A percentile compares a stretch with the other conserved stretches of the same genome.
These are phyloP conservation scores for Coemansia sp. DNA, from an alignment of 192 early-diverging fungal genomes.

Conservation along the genomic window DNA sequence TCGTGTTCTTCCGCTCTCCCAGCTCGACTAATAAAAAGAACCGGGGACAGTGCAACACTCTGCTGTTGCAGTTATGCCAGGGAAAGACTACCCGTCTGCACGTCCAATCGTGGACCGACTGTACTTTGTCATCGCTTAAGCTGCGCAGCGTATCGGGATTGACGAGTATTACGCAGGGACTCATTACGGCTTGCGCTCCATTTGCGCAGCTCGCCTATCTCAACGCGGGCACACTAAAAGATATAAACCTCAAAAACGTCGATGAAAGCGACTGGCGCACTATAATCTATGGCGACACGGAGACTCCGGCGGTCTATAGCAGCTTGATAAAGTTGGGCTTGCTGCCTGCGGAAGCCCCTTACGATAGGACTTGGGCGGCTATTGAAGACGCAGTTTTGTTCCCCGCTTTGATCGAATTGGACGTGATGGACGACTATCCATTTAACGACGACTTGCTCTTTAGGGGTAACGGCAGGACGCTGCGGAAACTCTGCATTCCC, in stretches of 20 bases:
- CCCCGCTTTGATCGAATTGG: not conserved
- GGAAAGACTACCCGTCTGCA: not conserved
- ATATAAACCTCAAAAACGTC: not conserved
- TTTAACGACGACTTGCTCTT: slow-evolving; percentile 9
- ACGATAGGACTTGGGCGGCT: not conserved
- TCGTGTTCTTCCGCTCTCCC: not conserved
- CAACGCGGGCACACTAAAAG: not conserved
- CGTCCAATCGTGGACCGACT: not conserved
- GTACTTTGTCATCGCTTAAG: not conserved
- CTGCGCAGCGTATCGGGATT: not conserved
- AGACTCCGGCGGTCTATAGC: not conserved
- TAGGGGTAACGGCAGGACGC: not conserved
- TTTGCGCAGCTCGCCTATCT: not conserved
- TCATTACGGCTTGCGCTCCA: not conserved
- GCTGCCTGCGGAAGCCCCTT: no score
- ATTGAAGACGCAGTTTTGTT: not conserved
- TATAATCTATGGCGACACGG: not conserved
- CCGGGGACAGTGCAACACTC: not conserved
- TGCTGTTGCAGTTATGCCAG: not conserved
- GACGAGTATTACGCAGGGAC: not conserved
- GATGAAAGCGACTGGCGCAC: not conserved
- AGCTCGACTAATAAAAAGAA: not conserved
- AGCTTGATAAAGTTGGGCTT: not conserved
- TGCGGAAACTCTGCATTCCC: not conserved
- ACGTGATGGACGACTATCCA: not conserved